These are phyloP conservation scores for Suillus brevipes DNA, from an alignment of 768 basidiomycete species.

Conservation along the genomic window DNA sequence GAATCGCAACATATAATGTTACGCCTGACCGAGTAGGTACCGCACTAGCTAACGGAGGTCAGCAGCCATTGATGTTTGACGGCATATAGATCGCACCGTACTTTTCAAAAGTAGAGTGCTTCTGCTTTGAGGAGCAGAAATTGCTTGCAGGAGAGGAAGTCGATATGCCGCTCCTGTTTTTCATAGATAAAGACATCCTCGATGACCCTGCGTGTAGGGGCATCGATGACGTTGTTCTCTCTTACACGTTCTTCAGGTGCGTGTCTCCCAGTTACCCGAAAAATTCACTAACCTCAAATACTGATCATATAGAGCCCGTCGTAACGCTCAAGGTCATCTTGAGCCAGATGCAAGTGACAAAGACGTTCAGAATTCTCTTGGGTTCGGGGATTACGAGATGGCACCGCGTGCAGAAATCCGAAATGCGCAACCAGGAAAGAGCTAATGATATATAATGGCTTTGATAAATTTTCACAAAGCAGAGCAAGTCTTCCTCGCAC, in stretches of 20 bases:
- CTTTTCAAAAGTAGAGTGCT: constrained; percentile 99
- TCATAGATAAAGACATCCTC: constrained; percentile 95
- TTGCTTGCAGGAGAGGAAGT: constrained; percentile 94
- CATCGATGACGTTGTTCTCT: constrained; percentile 89
- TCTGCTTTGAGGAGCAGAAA: constrained; percentile 99
- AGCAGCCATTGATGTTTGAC: not conserved
- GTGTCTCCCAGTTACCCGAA: constrained; percentile 21
- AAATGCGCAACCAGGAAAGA: constrained; percentile 13
- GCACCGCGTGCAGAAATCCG: constrained; percentile 34
- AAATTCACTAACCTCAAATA: not conserved
- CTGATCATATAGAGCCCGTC: constrained; percentile 61
- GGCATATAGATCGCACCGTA: constrained; percentile 84
- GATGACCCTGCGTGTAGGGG: constrained; percentile 89
- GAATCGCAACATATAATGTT: constrained; percentile 98
- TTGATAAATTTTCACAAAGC: not conserved
- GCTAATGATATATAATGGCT: not conserved
- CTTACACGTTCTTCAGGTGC: constrained; percentile 97
- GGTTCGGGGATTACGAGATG: constrained; percentile 66
- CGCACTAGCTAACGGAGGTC: not conserved
- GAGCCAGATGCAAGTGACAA: constrained; percentile 89
- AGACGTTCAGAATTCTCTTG: constrained; percentile 76
- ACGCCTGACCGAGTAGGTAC: constrained; percentile 88
- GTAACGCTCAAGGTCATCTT: constrained; percentile 81
- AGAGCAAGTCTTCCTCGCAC: not conserved
- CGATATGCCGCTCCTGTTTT: constrained; percentile 97